These are phyloP conservation scores for Sporothrix mexicana DNA, from an alignment of 2,329 filamentous ascomycete genomes.

Conservation along the genomic window DNA sequence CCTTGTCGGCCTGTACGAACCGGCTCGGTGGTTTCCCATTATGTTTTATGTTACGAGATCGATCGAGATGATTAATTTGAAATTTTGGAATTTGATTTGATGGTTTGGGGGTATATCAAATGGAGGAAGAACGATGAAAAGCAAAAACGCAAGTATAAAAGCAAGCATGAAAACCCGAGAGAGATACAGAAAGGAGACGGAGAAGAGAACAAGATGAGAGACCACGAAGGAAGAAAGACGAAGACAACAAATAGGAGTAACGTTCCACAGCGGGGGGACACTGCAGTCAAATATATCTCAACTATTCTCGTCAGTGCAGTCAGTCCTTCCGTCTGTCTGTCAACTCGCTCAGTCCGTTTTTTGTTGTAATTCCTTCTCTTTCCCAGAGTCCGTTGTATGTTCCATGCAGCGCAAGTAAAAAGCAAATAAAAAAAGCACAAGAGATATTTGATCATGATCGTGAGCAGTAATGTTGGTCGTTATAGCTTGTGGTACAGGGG, in stretches of 20 bases:
- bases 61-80: no score
- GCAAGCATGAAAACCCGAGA: not conserved
- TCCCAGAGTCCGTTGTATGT: constrained; percentile 9
- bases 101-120: constrained; percentile 4
- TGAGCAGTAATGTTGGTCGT: not conserved
- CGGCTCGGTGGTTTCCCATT: no score
- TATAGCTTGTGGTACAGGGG: not conserved
- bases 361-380: constrained; percentile 21
- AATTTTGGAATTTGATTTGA: not conserved
- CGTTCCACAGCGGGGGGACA: not conserved
- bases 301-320: not conserved
- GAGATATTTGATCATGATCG: constrained; percentile 23
- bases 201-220: not conserved
- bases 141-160: not conserved
- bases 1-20: no score
- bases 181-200: not conserved
- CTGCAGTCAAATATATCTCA: not conserved
- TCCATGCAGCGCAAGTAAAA: not conserved
- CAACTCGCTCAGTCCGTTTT: not conserved
- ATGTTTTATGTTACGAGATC: no score
- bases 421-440: constrained; percentile 8
- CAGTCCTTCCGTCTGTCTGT: not conserved
- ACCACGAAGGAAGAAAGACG: no score
- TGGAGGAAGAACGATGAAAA: not conserved
- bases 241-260: not conserved